These are phyloP conservation scores for Trichoderma orchidacearum DNA, from an alignment of 495 filamentous ascomycete genomes.

Conservation along the genomic window DNA sequence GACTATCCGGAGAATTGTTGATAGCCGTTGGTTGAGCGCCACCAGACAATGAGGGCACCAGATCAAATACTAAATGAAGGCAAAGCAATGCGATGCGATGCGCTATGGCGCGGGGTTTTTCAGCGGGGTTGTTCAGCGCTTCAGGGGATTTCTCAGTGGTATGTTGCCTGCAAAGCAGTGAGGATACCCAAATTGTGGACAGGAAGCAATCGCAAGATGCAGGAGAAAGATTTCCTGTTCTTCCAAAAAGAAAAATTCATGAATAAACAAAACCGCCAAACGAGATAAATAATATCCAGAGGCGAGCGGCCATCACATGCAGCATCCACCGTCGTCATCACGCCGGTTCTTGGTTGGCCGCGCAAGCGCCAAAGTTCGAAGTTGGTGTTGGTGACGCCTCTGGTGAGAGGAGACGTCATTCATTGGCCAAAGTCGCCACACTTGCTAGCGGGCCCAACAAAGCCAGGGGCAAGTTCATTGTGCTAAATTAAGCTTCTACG, in stretches of 20 bases:
- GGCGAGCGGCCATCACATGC: not conserved
- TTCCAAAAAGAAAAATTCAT: too few relatives aligned
- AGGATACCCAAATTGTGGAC: too few relatives aligned
- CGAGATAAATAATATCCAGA: too few relatives aligned
- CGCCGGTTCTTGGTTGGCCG: not conserved
- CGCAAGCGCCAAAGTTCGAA: not conserved
- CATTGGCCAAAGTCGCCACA: not conserved
- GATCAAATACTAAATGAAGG: not conserved
- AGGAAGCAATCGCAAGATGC: too few relatives aligned
- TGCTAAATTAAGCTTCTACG: not conserved
- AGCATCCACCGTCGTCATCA: not conserved
- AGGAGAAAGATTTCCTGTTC: too few relatives aligned
- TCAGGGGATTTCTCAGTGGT: not conserved
- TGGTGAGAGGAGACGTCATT: not conserved
- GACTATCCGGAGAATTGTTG: too few relatives aligned
- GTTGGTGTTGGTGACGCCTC: not conserved
- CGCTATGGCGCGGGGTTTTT: not conserved
- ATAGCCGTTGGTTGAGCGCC: not conserved
- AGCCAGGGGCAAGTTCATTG: too few relatives aligned
- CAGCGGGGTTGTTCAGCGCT: not conserved
- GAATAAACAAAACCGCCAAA: too few relatives aligned
- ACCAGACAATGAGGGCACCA: not conserved
- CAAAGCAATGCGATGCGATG: not conserved
- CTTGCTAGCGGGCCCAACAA: not conserved
- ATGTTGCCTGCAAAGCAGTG: too few relatives aligned